phyloP scores from a whole-genome alignment of 768 basidiomycete genomes.

The Crassisporium funariophilum region DNA sequence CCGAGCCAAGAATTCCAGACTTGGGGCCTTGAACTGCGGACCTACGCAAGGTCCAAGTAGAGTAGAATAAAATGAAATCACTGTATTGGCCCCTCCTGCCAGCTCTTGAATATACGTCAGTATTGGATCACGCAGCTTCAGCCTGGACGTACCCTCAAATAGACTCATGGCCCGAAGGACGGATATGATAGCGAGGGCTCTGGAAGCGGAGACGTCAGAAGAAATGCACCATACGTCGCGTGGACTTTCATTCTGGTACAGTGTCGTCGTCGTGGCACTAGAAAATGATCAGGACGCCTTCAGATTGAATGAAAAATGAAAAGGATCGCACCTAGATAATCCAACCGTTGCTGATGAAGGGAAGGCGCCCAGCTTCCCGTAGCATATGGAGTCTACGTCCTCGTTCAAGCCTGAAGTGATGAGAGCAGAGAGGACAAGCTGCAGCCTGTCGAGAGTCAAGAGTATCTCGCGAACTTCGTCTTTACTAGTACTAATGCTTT shows the following conservation, averaged over 20 bases:
- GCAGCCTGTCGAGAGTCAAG: conserved; percentile 55
- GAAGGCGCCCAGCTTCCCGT: conserved; percentile 52
- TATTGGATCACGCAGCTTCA: neutral
- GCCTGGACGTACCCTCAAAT: conserved; percentile 54
- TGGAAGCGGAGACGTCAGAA: conserved; percentile 64
- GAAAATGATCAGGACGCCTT: neutral
- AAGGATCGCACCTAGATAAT: conserved; percentile 45
- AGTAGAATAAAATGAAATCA: conserved; percentile 80
- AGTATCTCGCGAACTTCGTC: conserved; percentile 44
- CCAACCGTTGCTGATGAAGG: conserved; percentile 45
- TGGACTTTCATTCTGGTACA: conserved; percentile 40
- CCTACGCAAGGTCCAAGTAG: conserved; percentile 69
- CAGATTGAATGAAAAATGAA: neutral
- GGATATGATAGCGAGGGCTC: conserved; percentile 66
- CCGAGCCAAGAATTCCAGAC: conserved; percentile 69
- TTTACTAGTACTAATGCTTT: conserved; percentile 49
- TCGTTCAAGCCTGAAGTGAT: conserved; percentile 70
- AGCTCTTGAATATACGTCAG: conserved; percentile 47
- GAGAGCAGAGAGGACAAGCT: conserved; percentile 60
- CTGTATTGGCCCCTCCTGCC: conserved; percentile 67
- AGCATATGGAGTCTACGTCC: conserved; percentile 72
- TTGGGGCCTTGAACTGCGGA: conserved; percentile 61
- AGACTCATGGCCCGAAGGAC: conserved; percentile 73
- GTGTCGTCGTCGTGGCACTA: conserved; percentile 42
- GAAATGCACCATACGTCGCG: conserved; percentile 75